Evolutionary conservation across 1,284 basidiomycete genomes (phyloP).

Genomic region (Leucoagaricus sp.): DNA sequence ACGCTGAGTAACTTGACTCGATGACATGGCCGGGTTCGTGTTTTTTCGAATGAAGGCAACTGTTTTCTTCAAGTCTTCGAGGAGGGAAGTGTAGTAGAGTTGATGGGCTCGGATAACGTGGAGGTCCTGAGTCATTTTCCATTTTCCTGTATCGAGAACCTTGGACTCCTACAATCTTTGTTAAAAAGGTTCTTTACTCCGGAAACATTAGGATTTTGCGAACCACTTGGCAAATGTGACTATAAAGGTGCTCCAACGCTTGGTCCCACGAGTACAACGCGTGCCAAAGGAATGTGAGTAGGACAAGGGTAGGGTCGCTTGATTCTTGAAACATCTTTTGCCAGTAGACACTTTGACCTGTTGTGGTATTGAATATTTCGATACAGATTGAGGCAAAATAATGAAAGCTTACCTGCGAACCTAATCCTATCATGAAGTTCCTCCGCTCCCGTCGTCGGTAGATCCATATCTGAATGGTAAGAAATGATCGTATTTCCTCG

Average conservation of each 20-base stretch:
- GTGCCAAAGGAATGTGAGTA: slow-evolving; percentile 54
- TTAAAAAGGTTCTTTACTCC: neutral
- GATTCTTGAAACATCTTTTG: slow-evolving; percentile 44
- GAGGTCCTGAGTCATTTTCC: slow-evolving; percentile 34
- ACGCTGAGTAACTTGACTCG: neutral
- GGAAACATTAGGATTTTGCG: neutral
- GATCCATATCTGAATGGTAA: slow-evolving; percentile 20
- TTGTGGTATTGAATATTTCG: neutral
- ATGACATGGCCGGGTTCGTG: slow-evolving; percentile 44
- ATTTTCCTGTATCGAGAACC: slow-evolving; percentile 30
- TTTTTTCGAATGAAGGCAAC: slow-evolving; percentile 42
- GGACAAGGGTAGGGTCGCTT: slow-evolving; percentile 51
- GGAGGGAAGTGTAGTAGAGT: slow-evolving; percentile 43
- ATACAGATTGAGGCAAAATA: neutral
- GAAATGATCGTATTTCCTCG: slow-evolving; percentile 14
- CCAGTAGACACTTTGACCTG: slow-evolving; percentile 58
- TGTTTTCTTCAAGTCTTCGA: slow-evolving; percentile 44
- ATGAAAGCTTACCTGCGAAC: slow-evolving; percentile 29
- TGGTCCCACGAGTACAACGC: slow-evolving; percentile 60
- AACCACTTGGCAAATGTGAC: slow-evolving; percentile 40
- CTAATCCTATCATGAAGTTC: slow-evolving; percentile 36
- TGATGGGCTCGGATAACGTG: slow-evolving; percentile 47
- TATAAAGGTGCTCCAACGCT: slow-evolving; percentile 45
- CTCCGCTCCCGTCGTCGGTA: slow-evolving; percentile 33
- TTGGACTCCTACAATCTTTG: slow-evolving; percentile 31